A percentile compares a stretch with the other conserved stretches of the same genome.
These are phyloP conservation scores for Citrus mangshanensis DNA, from an alignment of 345 rosid species.

Conservation along the genomic window DNA sequence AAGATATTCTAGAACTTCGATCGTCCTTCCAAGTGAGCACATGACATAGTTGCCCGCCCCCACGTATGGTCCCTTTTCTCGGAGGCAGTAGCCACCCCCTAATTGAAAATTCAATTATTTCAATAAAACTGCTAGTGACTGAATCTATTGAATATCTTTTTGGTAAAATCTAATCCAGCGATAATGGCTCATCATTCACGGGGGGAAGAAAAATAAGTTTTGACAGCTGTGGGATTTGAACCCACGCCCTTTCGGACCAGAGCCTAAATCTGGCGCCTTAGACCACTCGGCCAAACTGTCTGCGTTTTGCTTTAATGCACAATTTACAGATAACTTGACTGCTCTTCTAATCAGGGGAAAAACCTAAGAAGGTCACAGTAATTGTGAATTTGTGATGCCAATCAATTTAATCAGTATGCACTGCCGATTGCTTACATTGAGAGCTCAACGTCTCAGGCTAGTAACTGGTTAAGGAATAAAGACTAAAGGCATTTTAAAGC, in stretches of 20 bases:
- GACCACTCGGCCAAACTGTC: slow-evolving; percentile 99
- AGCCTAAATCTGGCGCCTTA: slow-evolving; percentile 99
- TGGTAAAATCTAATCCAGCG: too few species aligned
- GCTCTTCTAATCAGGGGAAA: too few species aligned
- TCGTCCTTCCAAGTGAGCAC: background rate
- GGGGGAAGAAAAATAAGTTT: too few species aligned
- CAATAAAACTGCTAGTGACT: background rate
- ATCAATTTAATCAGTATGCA: too few species aligned
- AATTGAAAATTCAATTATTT: background rate
- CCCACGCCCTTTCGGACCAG: slow-evolving; percentile 97
- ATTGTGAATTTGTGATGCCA: too few species aligned
- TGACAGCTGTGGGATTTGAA: slow-evolving; percentile 36
- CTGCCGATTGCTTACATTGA: background rate
- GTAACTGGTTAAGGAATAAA: background rate
- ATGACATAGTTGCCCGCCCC: background rate
- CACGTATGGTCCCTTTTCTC: background rate
- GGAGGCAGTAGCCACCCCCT: background rate
- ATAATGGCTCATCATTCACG: too few species aligned
- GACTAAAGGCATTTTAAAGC: background rate
- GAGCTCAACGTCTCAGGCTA: background rate
- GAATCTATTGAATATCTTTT: background rate
- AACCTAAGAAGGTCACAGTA: too few species aligned
- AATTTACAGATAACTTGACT: rapidly evolving
- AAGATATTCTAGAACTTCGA: background rate
- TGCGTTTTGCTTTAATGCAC: too few species aligned